Base-by-base conservation (phyloP, 352 stramenopile genomes). In the Pythium volutum region DNA sequence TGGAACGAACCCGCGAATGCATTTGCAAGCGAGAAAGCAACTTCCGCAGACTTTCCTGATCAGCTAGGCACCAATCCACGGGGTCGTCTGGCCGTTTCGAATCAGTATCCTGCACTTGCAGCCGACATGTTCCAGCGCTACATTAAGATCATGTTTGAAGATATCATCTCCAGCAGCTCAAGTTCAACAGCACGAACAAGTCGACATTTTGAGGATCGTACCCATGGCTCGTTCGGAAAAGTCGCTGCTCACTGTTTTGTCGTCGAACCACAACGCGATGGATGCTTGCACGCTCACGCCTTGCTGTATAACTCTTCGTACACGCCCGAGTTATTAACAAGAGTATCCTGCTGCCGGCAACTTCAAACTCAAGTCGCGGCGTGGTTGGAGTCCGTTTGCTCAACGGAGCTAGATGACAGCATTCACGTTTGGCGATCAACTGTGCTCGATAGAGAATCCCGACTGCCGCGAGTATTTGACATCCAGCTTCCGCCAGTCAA, bases 231-330 rank as follows among this genome's bases (percentile, higher is more conserved):
- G 1, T 69, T 59, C 31, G 58, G 50, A 18, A 18, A 12, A 0
- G 22, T 71, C 31, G 67, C 59, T 2, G 67, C 39, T 1, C 50
- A 62, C 55, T 60, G 16, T 45, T 47, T 23, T 3, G 55, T 71
- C 0, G 47, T 71, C 6, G 63, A 74, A 14, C 39, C 63, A n/a
- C 62, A 70, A 47, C 26, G 45, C 9, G 54, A 70, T 52, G 57
- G 62, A 4, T 18, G 66, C 12, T 38, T 70, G 7, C 66, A 69
- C 39, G 45, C 55, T 12, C 67, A 74, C 39, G 56, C 59, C 6
- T 27, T 51, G 14, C 0, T 50, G 0, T 70, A 74, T 55, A 55
- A 43, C 22, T 66, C 55, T 0, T 20, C 36, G 10, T 59, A 52
- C 14, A 61, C 9, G 0, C 63, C 59, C 22, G 15, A 39, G 6